Evolutionary conservation across 352 stramenopile genomes (phyloP), one percentile per base, ranked within the genome.

Genomic region (Phytophthora podocarpi): DNA sequence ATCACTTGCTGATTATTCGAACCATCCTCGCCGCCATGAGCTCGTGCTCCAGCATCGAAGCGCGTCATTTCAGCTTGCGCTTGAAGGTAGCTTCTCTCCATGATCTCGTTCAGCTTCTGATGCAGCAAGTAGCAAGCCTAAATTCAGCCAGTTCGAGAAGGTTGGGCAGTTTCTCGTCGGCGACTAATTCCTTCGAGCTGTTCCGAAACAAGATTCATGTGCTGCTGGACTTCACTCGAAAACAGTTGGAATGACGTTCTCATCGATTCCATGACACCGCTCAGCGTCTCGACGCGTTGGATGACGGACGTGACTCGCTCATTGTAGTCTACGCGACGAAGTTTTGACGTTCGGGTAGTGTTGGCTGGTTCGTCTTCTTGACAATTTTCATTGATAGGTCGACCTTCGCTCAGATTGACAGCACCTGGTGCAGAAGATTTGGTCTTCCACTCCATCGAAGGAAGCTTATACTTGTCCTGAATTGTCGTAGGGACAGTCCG

Each of bases 231-330:
- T 13, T 89, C 76, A 3, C 51, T 45, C 1, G 74, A 87, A 50
- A 89, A 89, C 8, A 89, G 35, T 37, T 78, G 62, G 37, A 90
- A 90, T 2, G 81, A 90, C 10, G 49, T 61, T 15, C 75, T 76
- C 31, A 90, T 76, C 24, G 40, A 64, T 37, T 82, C 76, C 24
- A 90, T 46, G 12, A 72, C 74, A 4, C 51, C 50, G 35, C 64
- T 61, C 28, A 90, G 34, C 0, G 35, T 62, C 23, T 83, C 74
- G 0, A 90, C 68, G 6, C 78, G 74, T 18, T 68, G 48, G 13
- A 66, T 66, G 21, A 74, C 57, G 5, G 43, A 40, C 2, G 47
- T 48, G 4, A 88, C 53, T 8, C 78, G 74, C 62, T 85, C 35
- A 12, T 79, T 68, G 13, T 84, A 78, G 23, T 76, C 72, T 16